Percentiles rank a stretch among this genome's conserved stretches.
Evolutionary conservation across 805 yeast genomes (phyloP).

Genomic region (Torulaspora franciscae): DNA sequence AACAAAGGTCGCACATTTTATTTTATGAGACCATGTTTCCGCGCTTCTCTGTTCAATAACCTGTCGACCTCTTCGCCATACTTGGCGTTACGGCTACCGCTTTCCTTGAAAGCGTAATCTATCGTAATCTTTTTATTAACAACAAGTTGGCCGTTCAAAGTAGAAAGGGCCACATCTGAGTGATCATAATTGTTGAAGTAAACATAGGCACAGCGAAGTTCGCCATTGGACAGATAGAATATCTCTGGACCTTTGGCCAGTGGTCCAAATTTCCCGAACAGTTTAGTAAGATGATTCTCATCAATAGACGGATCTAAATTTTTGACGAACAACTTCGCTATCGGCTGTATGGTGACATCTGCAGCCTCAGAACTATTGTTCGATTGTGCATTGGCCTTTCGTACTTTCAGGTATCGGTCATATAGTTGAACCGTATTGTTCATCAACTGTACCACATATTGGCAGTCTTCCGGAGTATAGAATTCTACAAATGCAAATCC

Average conservation of each 20-base stretch:
- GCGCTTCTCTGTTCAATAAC: constrained; percentile 59
- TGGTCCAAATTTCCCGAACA: constrained; percentile 61
- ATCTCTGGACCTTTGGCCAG: constrained; percentile 49
- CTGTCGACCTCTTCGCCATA: constrained; percentile 84
- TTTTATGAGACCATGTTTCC: constrained; percentile 36
- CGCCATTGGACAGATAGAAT: constrained; percentile 39
- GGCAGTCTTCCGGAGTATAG: constrained; percentile 53
- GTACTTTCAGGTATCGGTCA: constrained; percentile 57
- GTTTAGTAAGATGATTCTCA: constrained; percentile 47
- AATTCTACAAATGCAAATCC: constrained; percentile 89
- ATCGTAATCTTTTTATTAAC: constrained; percentile 60
- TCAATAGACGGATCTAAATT: constrained; percentile 65
- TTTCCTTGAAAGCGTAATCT: constrained; percentile 66
- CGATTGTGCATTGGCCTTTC: constrained; percentile 40
- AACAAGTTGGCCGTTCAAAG: constrained; percentile 62
- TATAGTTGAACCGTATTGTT: constrained; percentile 51
- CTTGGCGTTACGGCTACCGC: constrained; percentile 43
- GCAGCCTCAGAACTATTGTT: constrained; percentile 9
- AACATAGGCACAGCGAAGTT: constrained; percentile 59
- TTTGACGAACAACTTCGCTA: constrained; percentile 67
- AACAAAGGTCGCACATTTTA: not conserved
- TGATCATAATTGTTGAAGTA: constrained; percentile 58
- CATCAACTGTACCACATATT: constrained; percentile 59
- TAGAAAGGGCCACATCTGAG: constrained; percentile 66
- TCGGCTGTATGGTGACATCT: constrained; percentile 38